A percentile compares a stretch with the other conserved stretches of the same genome.
Conservation (phyloP, 2,329 filamentous ascomycete genomes). For the Cephalotrichum gorgonifer region DNA sequence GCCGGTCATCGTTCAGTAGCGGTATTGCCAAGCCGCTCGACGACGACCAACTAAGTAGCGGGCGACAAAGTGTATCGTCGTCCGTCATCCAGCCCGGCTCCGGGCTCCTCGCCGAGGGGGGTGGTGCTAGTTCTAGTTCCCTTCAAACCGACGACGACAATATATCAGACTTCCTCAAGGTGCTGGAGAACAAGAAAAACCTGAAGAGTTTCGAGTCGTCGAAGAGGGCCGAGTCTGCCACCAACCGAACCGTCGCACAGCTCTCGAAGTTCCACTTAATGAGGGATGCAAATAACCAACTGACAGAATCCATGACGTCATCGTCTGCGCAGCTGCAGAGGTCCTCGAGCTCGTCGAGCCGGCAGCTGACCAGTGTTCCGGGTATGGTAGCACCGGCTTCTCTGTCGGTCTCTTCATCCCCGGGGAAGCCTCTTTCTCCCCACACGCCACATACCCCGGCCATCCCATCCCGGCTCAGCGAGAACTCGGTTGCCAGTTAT, state of each 20-base stretch:
- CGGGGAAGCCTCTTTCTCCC: slow-evolving; percentile 79
- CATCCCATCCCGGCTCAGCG: slow-evolving; percentile 85
- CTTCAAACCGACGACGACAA: slow-evolving; percentile 76
- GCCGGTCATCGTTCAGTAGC: slow-evolving; percentile 60
- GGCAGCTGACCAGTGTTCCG: slow-evolving; percentile 46
- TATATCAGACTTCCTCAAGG: slow-evolving; percentile 85
- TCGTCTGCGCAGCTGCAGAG: slow-evolving; percentile 80
- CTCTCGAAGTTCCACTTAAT: slow-evolving; percentile 79
- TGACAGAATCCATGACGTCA: slow-evolving; percentile 89
- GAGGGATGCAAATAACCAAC: slow-evolving; percentile 76
- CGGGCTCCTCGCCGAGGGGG: slow-evolving; percentile 63
- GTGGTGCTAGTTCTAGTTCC: slow-evolving; percentile 56
- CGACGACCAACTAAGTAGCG: slow-evolving; percentile 70
- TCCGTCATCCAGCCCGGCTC: slow-evolving; percentile 66
- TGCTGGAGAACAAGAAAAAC: slow-evolving; percentile 82
- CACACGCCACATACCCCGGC: slow-evolving; percentile 90
- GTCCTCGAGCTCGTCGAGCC: slow-evolving; percentile 64
- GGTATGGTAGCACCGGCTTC: slow-evolving; percentile 64
- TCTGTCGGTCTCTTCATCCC: slow-evolving; percentile 77
- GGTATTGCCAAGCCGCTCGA: slow-evolving; percentile 56
- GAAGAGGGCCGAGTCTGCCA: slow-evolving; percentile 57
- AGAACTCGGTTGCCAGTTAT: slow-evolving; percentile 37
- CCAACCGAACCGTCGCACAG: slow-evolving; percentile 67
- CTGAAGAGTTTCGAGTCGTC: slow-evolving; percentile 64
- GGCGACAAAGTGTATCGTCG: slow-evolving; percentile 64